phyloP scores from a whole-genome alignment of 768 basidiomycete species.

The Mycena leptocephala region DNA sequence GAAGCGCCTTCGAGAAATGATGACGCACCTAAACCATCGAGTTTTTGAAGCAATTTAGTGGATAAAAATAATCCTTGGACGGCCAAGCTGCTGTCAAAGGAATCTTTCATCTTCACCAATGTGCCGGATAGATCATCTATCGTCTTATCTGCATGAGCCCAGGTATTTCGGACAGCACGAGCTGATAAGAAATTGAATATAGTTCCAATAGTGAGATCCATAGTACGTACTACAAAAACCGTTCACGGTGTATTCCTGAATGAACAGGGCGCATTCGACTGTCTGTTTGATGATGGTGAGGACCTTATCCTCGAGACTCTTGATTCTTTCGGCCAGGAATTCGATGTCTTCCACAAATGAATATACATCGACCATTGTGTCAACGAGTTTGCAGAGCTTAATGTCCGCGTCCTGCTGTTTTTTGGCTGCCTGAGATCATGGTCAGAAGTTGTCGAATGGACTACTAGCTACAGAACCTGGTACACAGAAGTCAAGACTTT shows the following conservation, averaged over 20 bases:
- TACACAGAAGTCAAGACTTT: background rate
- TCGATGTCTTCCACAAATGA: background rate
- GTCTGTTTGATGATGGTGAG: too few relatives aligned
- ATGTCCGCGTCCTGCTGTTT: too few relatives aligned
- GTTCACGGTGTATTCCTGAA: too few relatives aligned
- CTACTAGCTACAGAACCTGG: too few relatives aligned
- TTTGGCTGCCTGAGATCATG: too few relatives aligned
- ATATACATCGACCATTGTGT: too few relatives aligned
- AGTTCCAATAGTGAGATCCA: background rate
- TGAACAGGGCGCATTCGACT: too few relatives aligned
- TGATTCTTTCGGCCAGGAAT: background rate
- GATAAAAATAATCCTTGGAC: background rate
- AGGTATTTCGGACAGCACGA: background rate
- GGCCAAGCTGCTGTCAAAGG: background rate
- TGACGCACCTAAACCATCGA: background rate
- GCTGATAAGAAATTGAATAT: too few relatives aligned
- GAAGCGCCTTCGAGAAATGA: background rate
- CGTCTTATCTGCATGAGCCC: background rate
- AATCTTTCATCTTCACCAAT: background rate
- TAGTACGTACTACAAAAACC: too few relatives aligned
- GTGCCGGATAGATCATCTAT: background rate
- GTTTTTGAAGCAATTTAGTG: background rate
- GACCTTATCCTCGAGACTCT: background rate
- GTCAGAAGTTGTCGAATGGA: too few relatives aligned
- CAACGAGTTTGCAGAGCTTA: too few relatives aligned